Conservation (phyloP, 257 asterid genomes). For the Ilex asprella region DNA sequence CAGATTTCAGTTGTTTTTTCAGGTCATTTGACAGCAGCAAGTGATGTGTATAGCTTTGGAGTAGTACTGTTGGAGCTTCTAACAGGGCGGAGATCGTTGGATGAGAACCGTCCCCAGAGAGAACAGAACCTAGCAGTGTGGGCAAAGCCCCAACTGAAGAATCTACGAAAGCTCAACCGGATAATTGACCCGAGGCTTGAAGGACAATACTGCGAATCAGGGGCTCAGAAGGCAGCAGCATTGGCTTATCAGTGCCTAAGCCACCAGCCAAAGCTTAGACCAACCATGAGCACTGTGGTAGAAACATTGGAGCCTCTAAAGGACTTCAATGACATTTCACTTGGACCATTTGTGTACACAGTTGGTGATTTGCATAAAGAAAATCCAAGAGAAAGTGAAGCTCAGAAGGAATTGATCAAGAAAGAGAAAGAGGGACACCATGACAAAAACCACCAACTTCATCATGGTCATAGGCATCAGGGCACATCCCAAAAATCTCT, state of each 20-base stretch:
- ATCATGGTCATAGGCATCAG: too few relatives aligned
- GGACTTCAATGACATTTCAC: constrained; percentile 16
- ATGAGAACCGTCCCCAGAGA: constrained; percentile 17
- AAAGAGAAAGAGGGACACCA: too few relatives aligned
- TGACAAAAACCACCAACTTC: too few relatives aligned
- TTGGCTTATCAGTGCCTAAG: constrained; percentile 34
- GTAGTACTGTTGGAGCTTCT: constrained; percentile 23
- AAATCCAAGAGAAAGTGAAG: not conserved
- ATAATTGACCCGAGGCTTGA: constrained; percentile 21
- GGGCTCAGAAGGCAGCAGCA: constrained; percentile 25
- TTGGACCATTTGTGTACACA: constrained; percentile 17
- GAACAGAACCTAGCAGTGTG: constrained; percentile 21
- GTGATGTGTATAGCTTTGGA: constrained; percentile 23
- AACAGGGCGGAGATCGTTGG: constrained; percentile 14
- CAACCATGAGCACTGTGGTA: constrained; percentile 23
- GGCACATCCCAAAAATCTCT: too few relatives aligned
- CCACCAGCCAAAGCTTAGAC: constrained; percentile 26
- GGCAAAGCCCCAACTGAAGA: constrained; percentile 18
- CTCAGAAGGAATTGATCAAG: too few relatives aligned
- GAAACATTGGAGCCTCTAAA: constrained; percentile 23
- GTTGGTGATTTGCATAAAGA: too few relatives aligned
- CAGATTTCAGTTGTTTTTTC: not conserved
- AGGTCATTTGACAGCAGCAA: constrained; percentile 22
- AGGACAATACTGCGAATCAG: constrained; percentile 25
- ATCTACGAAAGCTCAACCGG: constrained; percentile 11